Percentiles rank a stretch among this genome's conserved stretches.
phyloP scores from a whole-genome alignment of 352 stramenopile genomes.

The Lagenidium giganteum region DNA sequence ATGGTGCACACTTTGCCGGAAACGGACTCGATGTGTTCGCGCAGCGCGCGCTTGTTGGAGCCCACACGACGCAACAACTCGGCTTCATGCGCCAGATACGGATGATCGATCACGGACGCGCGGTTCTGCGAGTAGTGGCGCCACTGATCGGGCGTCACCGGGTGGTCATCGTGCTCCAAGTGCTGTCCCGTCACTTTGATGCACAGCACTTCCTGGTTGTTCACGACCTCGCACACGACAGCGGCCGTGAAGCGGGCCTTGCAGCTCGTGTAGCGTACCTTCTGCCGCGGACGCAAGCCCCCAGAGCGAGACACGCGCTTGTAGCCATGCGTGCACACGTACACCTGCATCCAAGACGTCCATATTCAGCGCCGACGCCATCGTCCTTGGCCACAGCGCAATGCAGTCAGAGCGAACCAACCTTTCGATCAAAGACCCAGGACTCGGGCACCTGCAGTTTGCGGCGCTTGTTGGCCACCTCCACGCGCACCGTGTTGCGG shows the following conservation, averaged over 20 bases:
- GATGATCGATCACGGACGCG: conserved; percentile 59
- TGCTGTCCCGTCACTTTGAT: conserved; percentile 63
- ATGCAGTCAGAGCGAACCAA: conserved; percentile 4
- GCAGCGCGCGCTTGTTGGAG: conserved; percentile 59
- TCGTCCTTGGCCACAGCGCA: background rate
- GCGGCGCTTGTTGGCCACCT: conserved; percentile 64
- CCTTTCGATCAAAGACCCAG: conserved; percentile 73
- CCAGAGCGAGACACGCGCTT: conserved; percentile 57
- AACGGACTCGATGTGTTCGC: conserved; percentile 58
- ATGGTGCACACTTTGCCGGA: conserved; percentile 70
- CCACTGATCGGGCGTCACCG: conserved; percentile 60
- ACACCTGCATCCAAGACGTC: conserved; percentile 28
- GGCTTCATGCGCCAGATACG: conserved; percentile 65
- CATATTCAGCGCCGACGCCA: background rate
- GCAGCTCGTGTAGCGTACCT: conserved; percentile 68
- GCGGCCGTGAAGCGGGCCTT: conserved; percentile 62
- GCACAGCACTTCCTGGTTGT: conserved; percentile 46
- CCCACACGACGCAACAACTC: conserved; percentile 65
- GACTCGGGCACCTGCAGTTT: conserved; percentile 54
- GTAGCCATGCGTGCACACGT: conserved; percentile 74
- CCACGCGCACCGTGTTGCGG: conserved; percentile 71
- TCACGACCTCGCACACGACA: conserved; percentile 42
- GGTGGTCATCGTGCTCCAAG: conserved; percentile 60
- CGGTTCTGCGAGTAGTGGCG: conserved; percentile 79
- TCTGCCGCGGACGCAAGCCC: conserved; percentile 53